A percentile compares a stretch with the other conserved stretches of the same genome.
phyloP scores from a whole-genome alignment of 352 stramenopile genomes.

The Pythium aristosporum region DNA sequence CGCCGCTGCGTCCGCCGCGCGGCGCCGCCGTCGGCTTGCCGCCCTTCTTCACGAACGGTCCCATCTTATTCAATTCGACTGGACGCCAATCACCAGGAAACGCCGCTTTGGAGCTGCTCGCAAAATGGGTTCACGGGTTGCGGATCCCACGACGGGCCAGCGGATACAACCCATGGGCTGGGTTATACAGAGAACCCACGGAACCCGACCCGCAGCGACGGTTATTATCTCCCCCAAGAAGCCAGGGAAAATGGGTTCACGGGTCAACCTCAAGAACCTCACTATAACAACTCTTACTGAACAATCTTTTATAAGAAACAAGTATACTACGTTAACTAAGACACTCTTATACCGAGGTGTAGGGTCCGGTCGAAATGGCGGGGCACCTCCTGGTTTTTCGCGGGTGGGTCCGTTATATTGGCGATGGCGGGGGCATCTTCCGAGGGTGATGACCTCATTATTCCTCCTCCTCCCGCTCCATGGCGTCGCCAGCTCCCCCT shows the following conservation, averaged over 20 bases:
- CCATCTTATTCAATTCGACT: conserved; percentile 1
- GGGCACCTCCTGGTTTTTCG: background rate
- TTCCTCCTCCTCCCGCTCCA: background rate
- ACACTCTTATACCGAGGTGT: conserved; percentile 8
- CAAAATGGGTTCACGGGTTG: conserved; percentile 21
- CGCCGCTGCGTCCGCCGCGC: background rate
- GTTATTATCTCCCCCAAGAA: background rate
- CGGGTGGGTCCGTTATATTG: background rate
- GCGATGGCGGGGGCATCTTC: conserved; percentile 17
- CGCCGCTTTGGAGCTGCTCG: conserved; percentile 22
- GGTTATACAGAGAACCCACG: background rate
- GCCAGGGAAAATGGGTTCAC: conserved; percentile 21
- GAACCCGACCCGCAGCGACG: background rate
- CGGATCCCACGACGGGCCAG: background rate
- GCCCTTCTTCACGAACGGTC: conserved; percentile 15
- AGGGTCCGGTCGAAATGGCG: conserved; percentile 19
- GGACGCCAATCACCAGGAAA: conserved; percentile 16
- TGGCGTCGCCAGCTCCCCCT: background rate
- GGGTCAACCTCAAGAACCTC: conserved; percentile 24
- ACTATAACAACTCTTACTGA: background rate
- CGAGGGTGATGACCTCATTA: background rate
- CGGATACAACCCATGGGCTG: background rate
- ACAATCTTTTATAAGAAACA: background rate
- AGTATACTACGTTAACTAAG: too few species aligned
- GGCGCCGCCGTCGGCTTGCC: background rate